phyloP scores from a whole-genome alignment of 768 basidiomycete species.

The Mycena latifolia region DNA sequence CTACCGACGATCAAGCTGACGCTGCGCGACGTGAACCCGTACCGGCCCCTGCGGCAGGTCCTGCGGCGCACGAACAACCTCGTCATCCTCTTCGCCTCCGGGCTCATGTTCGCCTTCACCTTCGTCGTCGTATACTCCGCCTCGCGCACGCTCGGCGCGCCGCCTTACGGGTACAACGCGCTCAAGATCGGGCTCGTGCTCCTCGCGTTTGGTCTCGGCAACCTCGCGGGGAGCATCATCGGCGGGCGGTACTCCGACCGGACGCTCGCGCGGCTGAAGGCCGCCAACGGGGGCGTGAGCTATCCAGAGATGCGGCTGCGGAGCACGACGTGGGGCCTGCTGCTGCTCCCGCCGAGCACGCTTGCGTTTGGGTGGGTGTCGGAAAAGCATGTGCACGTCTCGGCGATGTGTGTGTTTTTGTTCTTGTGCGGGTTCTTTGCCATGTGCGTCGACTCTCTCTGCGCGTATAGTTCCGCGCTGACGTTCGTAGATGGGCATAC shows the following conservation, averaged over 20 bases:
- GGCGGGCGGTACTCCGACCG: conserved; percentile 62
- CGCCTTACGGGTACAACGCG: conserved; percentile 79
- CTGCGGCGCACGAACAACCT: conserved; percentile 76
- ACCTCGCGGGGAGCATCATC: conserved; percentile 54
- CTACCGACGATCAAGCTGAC: conserved; percentile 60
- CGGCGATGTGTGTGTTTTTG: conserved; percentile 77
- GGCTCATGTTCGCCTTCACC: conserved; percentile 76
- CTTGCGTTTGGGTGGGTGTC: conserved; percentile 84
- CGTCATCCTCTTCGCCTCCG: conserved; percentile 72
- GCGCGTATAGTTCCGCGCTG: neutral
- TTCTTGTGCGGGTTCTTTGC: conserved; percentile 81
- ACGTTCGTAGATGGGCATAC: conserved; percentile 59
- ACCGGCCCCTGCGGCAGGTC: conserved; percentile 71
- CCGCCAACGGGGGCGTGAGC: conserved; percentile 53
- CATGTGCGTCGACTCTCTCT: conserved; percentile 76
- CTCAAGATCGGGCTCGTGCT: conserved; percentile 83
- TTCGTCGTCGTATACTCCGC: conserved; percentile 83
- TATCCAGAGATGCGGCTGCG: conserved; percentile 86
- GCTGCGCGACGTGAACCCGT: conserved; percentile 80
- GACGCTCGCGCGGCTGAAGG: conserved; percentile 51
- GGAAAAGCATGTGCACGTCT: conserved; percentile 70
- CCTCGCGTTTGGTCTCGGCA: conserved; percentile 76
- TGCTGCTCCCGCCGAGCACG: conserved; percentile 70
- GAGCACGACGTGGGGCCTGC: conserved; percentile 69
- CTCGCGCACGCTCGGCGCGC: conserved; percentile 73